Base-by-base conservation (phyloP, 1,284 basidiomycete species). In the Termitomyces sp. region DNA sequence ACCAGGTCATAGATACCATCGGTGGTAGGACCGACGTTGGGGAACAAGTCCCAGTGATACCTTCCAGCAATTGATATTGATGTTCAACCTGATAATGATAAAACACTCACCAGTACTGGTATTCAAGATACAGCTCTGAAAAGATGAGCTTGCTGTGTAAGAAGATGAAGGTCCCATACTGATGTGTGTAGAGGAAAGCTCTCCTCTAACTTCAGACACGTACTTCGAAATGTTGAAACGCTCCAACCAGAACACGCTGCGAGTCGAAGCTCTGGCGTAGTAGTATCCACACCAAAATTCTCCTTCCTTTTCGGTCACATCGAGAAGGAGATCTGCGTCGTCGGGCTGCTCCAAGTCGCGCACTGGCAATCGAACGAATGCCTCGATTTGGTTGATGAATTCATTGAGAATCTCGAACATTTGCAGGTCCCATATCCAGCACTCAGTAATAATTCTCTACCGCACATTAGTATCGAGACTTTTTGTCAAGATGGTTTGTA, bases 221-320 rank as follows among this genome's bases (percentile, higher is more conserved):
- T 41, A 52, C 0, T 28, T 0, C 26, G 59, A 41, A 6, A 67
- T 50, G 6, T 59, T 26, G 19, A 53, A 54, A 4, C 52, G 39
- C 21, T 68, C 61, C 38, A 65, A 42, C 67, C 68, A 69, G 44
- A 64, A 68, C 13, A 68, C 31, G 21, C 40, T 54, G 10, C 53
- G 59, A 30, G 50, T 62, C n/a, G 56, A 50, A 38, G 60, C 58
- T 36, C 54, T 43, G 1, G 56, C 62, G 47, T 64, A 65, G 48
- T 68, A 68, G 53, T 67, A 67, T 8, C 62, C 65, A 30, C 67
- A 69, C 55, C 53, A 58, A 9, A 26, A 39, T 13, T 53, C 21
- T 1, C 44, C 52, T 12, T 62, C 56, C 3, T 45, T 47, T 15
- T 19, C 10, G 8, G 12, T 49, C 10, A 50, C 41, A 15, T 65